Percentiles rank a stretch among this genome's conserved stretches.
phyloP scores from a whole-genome alignment of 768 basidiomycete genomes.

The Serpula lacrymans region DNA sequence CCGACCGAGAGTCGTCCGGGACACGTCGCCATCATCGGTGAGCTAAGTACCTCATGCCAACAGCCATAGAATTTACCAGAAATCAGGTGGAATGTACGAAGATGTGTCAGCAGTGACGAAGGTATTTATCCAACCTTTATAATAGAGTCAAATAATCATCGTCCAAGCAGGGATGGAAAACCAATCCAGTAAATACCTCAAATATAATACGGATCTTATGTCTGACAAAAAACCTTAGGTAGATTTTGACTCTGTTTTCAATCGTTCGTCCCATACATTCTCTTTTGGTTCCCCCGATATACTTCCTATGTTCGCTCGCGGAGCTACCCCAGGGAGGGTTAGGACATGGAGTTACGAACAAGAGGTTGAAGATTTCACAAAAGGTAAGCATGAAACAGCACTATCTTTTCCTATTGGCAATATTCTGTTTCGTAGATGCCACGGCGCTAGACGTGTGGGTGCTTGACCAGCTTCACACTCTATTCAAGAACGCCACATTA shows the following conservation, averaged over 20 bases:
- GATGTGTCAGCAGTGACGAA: slow-evolving; percentile 87
- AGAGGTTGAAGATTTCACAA: slow-evolving; percentile 82
- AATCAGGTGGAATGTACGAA: slow-evolving; percentile 85
- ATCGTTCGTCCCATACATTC: slow-evolving; percentile 72
- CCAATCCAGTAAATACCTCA: slow-evolving; percentile 57
- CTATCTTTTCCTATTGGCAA: neutral
- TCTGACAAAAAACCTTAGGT: slow-evolving; percentile 31
- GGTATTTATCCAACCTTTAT: slow-evolving; percentile 32
- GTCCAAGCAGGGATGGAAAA: slow-evolving; percentile 70
- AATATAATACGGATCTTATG: slow-evolving; percentile 2
- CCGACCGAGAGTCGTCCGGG: slow-evolving; percentile 88
- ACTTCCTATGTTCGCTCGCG: slow-evolving; percentile 81
- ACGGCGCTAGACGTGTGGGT: slow-evolving; percentile 79
- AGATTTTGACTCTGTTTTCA: slow-evolving; percentile 87
- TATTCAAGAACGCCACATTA: slow-evolving; percentile 63
- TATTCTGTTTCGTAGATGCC: slow-evolving; percentile 48
- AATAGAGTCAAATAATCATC: slow-evolving; percentile 1
- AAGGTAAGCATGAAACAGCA: slow-evolving; percentile 44
- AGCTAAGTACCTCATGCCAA: slow-evolving; percentile 7
- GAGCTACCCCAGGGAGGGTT: slow-evolving; percentile 67
- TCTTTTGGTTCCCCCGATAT: slow-evolving; percentile 90
- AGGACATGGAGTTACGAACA: slow-evolving; percentile 74
- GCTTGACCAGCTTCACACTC: slow-evolving; percentile 55
- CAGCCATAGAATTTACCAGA: slow-evolving; percentile 3
- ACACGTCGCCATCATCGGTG: slow-evolving; percentile 85